Percentiles rank a stretch among this genome's conserved stretches.
phyloP scores from a whole-genome alignment of 148 eudicot species.

The Chenopodium berlandieri region DNA sequence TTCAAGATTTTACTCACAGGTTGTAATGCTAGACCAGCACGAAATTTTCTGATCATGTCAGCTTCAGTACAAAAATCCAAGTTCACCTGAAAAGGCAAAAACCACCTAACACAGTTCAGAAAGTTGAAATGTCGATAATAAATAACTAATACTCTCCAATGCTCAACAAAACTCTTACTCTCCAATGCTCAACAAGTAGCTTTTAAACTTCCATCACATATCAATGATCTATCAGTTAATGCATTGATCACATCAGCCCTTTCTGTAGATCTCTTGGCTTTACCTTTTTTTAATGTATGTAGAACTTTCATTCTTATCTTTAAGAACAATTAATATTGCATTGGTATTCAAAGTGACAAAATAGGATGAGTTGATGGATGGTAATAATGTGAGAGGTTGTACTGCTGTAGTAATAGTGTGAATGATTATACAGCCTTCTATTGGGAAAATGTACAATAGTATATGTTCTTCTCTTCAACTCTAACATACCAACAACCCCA shows the following conservation, averaged over 20 bases:
- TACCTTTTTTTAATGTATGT: not conserved
- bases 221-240: not conserved
- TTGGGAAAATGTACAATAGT: not conserved
- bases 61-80: conserved; percentile 93
- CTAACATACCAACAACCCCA: not conserved
- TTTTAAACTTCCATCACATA: not conserved
- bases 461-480: not conserved
- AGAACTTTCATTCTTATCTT: not conserved
- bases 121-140: not conserved
- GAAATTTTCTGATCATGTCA: conserved; percentile 93
- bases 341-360: not conserved
- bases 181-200: not conserved
- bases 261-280: not conserved
- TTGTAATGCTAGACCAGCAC: conserved; percentile 95
- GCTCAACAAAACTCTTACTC: not conserved
- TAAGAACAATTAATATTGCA: not conserved
- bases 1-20: conserved; percentile 58
- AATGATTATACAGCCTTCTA: not conserved
- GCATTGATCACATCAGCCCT: not conserved
- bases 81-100: conserved; percentile 58
- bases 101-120: conserved; percentile 10
- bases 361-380: not conserved
- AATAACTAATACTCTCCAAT: not conserved
- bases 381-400: not conserved
- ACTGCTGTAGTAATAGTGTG: not conserved